These are phyloP conservation scores for Tolypocladium amazonense DNA, from an alignment of 2,329 filamentous ascomycete genomes.

Conservation along the genomic window DNA sequence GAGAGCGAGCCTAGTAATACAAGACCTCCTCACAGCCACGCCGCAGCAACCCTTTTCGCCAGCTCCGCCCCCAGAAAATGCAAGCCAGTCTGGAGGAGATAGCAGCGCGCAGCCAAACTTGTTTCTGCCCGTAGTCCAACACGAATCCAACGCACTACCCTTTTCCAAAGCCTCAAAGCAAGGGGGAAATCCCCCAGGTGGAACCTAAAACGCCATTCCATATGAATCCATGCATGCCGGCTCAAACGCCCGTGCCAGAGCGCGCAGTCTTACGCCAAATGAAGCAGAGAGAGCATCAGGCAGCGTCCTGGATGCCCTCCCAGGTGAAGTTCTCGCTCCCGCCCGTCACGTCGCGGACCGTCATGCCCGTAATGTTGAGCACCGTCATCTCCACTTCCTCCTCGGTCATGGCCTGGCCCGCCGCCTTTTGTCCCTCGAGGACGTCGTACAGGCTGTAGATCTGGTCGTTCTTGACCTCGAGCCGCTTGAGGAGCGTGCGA, in stretches of 20 bases:
- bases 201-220: not conserved
- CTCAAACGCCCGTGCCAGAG: not conserved
- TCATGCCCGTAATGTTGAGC: conserved; percentile 39
- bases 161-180: not conserved
- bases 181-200: not conserved
- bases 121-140: not conserved
- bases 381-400: conserved; percentile 56
- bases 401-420: conserved; percentile 51
- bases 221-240: not conserved
- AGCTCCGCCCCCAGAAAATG: not conserved
- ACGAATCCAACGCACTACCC: not conserved
- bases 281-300: not conserved
- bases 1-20: not conserved
- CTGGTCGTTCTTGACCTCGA: conserved; percentile 67
- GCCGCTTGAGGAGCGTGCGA: conserved; percentile 46
- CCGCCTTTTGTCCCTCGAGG: conserved; percentile 64
- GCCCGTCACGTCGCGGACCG: conserved; percentile 27
- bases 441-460: conserved; percentile 80
- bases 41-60: not conserved
- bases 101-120: not conserved
- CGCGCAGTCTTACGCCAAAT: not conserved
- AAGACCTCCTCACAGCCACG: not conserved
- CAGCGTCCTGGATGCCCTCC: conserved; percentile 26
- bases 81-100: not conserved
- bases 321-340: conserved; percentile 28